A percentile compares a stretch with the other conserved stretches of the same genome.
phyloP scores from a whole-genome alignment of 352 stramenopile genomes.

The Halophytophthora batemanensis region DNA sequence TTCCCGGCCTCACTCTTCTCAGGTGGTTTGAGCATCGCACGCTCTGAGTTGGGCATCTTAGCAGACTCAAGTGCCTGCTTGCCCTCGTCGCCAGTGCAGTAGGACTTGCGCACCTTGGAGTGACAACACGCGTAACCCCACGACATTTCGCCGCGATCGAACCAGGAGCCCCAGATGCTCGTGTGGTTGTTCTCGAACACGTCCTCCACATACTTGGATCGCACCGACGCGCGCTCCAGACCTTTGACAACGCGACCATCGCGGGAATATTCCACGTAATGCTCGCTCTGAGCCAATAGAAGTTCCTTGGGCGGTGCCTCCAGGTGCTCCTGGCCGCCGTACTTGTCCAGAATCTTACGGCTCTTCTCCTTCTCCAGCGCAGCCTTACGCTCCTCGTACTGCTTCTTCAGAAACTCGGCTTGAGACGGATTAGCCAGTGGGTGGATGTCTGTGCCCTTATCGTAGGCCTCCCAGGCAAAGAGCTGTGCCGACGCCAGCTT shows the following conservation, averaged over 20 bases:
- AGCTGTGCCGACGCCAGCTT: conserved; percentile 93
- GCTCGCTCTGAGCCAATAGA: conserved; percentile 85
- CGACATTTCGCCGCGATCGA: conserved; percentile 89
- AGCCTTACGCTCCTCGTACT: conserved; percentile 83
- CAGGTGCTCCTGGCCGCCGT: conserved; percentile 93
- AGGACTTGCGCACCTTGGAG: conserved; percentile 93
- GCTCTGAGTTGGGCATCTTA: conserved; percentile 45
- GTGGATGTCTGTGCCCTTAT: conserved; percentile 92
- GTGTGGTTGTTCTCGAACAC: conserved; percentile 95
- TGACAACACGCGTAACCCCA: conserved; percentile 99
- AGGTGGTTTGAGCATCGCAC: conserved; percentile 43
- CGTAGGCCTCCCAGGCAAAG: conserved; percentile 94
- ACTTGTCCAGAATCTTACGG: conserved; percentile 92
- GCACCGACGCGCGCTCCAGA: conserved; percentile 72
- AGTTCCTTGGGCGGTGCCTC: conserved; percentile 80
- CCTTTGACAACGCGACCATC: conserved; percentile 89
- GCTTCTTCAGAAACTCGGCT: conserved; percentile 95
- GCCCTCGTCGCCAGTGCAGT: conserved; percentile 94
- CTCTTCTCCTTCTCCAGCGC: conserved; percentile 67
- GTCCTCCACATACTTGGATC: conserved; percentile 98
- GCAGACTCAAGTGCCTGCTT: conserved; percentile 87
- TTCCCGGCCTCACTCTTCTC: conserved; percentile 19
- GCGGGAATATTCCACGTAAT: conserved; percentile 92
- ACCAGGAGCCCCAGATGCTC: conserved; percentile 97
- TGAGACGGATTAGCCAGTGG: conserved; percentile 95